Evolutionary conservation across 139 green algal species (phyloP), one percentile per base, ranked within the genome.

Genomic region (Chlorella sp.): DNA sequence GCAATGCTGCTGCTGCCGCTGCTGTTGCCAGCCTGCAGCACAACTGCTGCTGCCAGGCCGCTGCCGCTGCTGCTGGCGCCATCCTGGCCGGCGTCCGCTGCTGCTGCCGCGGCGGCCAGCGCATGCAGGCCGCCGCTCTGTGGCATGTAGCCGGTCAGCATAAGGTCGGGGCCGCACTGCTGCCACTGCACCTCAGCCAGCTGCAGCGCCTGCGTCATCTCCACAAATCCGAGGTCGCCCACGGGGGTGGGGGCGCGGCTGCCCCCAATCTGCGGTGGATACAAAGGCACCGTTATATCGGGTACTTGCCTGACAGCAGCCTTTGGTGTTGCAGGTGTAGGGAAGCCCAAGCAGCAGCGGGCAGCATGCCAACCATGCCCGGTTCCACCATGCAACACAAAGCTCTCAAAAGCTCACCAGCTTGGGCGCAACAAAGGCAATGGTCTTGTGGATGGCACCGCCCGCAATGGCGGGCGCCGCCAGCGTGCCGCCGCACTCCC

Each of bases 401-500:
- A 26, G 20, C 41, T 1, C 54, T 22, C n/a, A n/a, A n/a, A 24
- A 5, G 62, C 85, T 56, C 84, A 95, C 80, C 86, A 99, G 93
- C 87, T 99, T 99, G 44, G 96, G 96, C n/a, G 96, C 96, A 13
- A 99, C 88, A 85, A 99, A 99, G 4, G 96, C 95, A 92, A 98
- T 90, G 16, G 97, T 89, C 87, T 98, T 98, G 92, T 99, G 95
- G n/a, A 99, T 94, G 40, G 94, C 94, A 2, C 93, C 91, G 48
- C 65, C 88, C 8, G 91, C 89, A 75, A 99, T 96, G 73, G 95
- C 95, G 46, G 97, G 97, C n/a, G 97, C 97, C 14, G 97, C 93
- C 60, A 99, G 90, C 46, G 86, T 97, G 73, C 97, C 97, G 13
- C 97, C 97, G 82, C 97, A 99, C 92, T 99, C 97, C 97, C 97